phyloP scores from a whole-genome alignment of 2,329 filamentous ascomycete genomes.

The Talaromyces albobiverticillius region DNA sequence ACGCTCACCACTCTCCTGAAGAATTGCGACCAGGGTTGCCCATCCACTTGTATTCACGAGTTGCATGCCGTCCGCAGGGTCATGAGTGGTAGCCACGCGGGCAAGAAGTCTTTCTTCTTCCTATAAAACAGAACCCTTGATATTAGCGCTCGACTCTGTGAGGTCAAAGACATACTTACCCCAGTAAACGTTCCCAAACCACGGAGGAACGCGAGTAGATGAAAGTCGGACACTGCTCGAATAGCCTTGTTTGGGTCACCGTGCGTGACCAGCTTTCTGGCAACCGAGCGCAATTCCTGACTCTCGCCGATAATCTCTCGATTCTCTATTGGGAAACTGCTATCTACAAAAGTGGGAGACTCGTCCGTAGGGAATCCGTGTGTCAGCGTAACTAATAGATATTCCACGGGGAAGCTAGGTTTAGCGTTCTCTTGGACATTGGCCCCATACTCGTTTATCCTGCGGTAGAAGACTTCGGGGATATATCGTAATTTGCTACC shows the following conservation, averaged over 20 bases:
- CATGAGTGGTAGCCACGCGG: slow-evolving; percentile 76
- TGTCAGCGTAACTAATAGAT: slow-evolving; percentile 90
- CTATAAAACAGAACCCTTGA: slow-evolving; percentile 47
- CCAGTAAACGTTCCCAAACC: slow-evolving; percentile 77
- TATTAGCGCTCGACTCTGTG: neutral
- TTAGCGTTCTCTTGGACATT: slow-evolving; percentile 98
- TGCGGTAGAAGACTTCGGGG: slow-evolving; percentile 93
- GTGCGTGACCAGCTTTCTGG: slow-evolving; percentile 66
- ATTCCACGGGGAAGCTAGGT: slow-evolving; percentile 93
- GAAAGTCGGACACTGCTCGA: slow-evolving; percentile 82
- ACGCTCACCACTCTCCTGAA: slow-evolving; percentile 97
- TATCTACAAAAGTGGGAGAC: slow-evolving; percentile 69
- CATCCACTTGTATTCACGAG: slow-evolving; percentile 85
- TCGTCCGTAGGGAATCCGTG: slow-evolving; percentile 88
- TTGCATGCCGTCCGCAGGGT: slow-evolving; percentile 76
- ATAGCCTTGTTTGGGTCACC: slow-evolving; percentile 62
- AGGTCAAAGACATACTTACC: slow-evolving; percentile 53
- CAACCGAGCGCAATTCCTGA: slow-evolving; percentile 70
- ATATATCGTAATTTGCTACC: slow-evolving; percentile 78
- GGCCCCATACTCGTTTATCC: slow-evolving; percentile 92
- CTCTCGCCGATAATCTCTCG: slow-evolving; percentile 80
- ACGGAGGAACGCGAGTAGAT: slow-evolving; percentile 84
- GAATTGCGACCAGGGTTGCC: slow-evolving; percentile 88
- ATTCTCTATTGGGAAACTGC: slow-evolving; percentile 86
- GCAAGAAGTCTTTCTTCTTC: slow-evolving; percentile 86